A percentile compares a stretch with the other conserved stretches of the same genome.
phyloP scores from a whole-genome alignment of 495 filamentous ascomycete genomes.

The Chaetomidium leptoderma region DNA sequence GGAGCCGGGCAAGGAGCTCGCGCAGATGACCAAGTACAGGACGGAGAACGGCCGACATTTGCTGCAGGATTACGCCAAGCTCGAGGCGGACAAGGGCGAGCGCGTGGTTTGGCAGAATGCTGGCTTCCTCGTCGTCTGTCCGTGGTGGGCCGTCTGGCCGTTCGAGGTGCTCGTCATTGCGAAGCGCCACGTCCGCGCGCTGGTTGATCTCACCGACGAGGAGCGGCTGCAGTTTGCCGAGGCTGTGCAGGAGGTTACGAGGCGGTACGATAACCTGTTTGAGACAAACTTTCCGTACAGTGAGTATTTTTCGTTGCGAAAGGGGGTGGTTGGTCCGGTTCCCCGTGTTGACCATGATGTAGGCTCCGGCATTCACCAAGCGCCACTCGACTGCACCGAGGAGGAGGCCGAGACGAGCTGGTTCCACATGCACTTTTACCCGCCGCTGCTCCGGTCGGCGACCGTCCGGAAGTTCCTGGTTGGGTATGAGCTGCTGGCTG shows the following conservation, averaged over 20 bases:
- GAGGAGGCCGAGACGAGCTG: slow-evolving; percentile 83
- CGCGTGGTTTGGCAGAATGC: slow-evolving; percentile 83
- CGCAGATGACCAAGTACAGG: slow-evolving; percentile 71
- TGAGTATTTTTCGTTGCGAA: slow-evolving; percentile 25
- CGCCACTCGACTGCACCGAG: slow-evolving; percentile 76
- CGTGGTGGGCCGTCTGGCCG: slow-evolving; percentile 97
- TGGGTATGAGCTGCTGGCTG: slow-evolving; percentile 92
- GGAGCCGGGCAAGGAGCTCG: slow-evolving; percentile 74
- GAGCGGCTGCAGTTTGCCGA: slow-evolving; percentile 74
- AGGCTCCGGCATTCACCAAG: slow-evolving; percentile 84
- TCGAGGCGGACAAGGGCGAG: slow-evolving; percentile 78
- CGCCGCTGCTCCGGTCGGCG: slow-evolving; percentile 84
- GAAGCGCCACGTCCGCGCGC: slow-evolving; percentile 70
- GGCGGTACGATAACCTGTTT: slow-evolving; percentile 94
- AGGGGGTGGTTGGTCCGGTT: no score
- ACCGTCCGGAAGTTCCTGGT: slow-evolving; percentile 95
- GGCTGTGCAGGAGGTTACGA: slow-evolving; percentile 77
- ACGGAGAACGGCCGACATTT: slow-evolving; percentile 67
- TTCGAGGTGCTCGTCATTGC: slow-evolving; percentile 92
- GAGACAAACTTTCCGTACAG: slow-evolving; percentile 96
- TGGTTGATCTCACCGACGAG: slow-evolving; percentile 69
- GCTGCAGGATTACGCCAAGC: slow-evolving; percentile 77
- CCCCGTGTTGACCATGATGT: slow-evolving; percentile 10
- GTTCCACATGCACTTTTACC: slow-evolving; percentile 97
- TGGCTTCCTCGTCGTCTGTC: slow-evolving; percentile 77